Evolutionary conservation across 768 basidiomycete species (phyloP).

Genomic region (Leccinum fibrillosum): DNA sequence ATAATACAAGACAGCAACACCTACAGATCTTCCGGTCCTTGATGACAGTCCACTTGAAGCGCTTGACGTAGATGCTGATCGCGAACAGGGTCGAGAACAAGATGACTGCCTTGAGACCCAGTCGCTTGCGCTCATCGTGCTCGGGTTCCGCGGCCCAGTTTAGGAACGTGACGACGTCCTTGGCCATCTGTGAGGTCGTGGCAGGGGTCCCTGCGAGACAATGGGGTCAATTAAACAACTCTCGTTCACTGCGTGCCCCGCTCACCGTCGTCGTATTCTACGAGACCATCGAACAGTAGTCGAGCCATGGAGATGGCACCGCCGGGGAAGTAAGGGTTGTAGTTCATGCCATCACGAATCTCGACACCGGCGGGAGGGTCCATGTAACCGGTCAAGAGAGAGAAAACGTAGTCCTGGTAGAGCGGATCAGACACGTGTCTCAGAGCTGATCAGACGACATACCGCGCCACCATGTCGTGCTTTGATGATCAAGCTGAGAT

Average conservation of each 20-base stretch:
- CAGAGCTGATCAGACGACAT: slow-evolving; percentile 33
- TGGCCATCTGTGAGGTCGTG: slow-evolving; percentile 98
- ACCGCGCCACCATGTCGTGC: slow-evolving; percentile 96
- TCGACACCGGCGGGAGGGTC: slow-evolving; percentile 96
- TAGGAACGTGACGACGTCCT: slow-evolving; percentile 95
- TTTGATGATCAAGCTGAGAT: slow-evolving; percentile 96
- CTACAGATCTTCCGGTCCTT: slow-evolving; percentile 91
- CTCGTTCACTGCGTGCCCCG: neutral
- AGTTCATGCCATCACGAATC: slow-evolving; percentile 97
- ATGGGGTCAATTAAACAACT: slow-evolving; percentile 7
- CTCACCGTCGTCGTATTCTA: slow-evolving; percentile 94
- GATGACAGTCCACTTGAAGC: slow-evolving; percentile 90
- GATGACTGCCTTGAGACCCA: slow-evolving; percentile 93
- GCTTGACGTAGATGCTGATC: slow-evolving; percentile 84
- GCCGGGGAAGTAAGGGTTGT: slow-evolving; percentile 98
- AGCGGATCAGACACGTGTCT: slow-evolving; percentile 2
- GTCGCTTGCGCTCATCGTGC: slow-evolving; percentile 96
- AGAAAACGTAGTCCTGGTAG: slow-evolving; percentile 89
- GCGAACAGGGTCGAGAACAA: slow-evolving; percentile 83
- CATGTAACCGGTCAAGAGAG: slow-evolving; percentile 94
- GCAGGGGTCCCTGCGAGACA: slow-evolving; percentile 78
- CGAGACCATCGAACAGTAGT: slow-evolving; percentile 90
- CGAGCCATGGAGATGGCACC: slow-evolving; percentile 99
- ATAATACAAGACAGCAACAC: slow-evolving; percentile 29
- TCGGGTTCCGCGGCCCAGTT: slow-evolving; percentile 98